Percentiles rank a stretch among this genome's conserved stretches.
Conservation (phyloP, 495 filamentous ascomycete species). For the Tetracladium setigerum region DNA sequence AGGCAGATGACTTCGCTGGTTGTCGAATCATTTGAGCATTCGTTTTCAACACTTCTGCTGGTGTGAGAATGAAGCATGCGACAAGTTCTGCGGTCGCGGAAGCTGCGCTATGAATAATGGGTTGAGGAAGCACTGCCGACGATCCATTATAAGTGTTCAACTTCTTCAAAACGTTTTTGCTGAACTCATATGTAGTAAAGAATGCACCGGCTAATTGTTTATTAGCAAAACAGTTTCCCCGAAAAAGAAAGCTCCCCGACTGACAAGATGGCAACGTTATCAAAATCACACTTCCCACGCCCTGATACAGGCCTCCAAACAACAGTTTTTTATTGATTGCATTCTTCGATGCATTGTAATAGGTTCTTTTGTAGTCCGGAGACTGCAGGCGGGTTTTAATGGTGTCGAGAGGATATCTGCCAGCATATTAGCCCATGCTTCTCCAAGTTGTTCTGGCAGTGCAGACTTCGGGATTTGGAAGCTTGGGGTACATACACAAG, state of each 20-base stretch:
- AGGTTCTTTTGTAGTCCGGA: conserved; percentile 57
- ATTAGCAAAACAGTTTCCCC: conserved; percentile 1
- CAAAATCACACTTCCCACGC: conserved; percentile 80
- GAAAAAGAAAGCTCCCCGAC: conserved; percentile 42
- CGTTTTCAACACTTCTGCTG: conserved; percentile 88
- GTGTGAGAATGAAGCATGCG: conserved; percentile 78
- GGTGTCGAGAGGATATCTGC: conserved; percentile 68
- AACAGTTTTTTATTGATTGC: conserved; percentile 45
- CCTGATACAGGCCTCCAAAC: conserved; percentile 78
- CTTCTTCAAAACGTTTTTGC: conserved; percentile 49
- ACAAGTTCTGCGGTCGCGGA: conserved; percentile 71
- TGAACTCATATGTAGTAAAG: conserved; percentile 81
- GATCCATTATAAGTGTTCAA: conserved; percentile 30
- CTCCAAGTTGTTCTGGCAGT: no score
- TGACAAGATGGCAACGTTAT: conserved; percentile 78
- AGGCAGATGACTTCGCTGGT: conserved; percentile 8
- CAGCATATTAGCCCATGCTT: no score
- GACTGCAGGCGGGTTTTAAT: conserved; percentile 82
- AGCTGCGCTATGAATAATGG: conserved; percentile 60
- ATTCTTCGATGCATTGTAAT: conserved; percentile 45
- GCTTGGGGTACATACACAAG: conserved; percentile 34
- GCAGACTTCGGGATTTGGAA: no score
- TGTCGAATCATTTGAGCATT: conserved; percentile 68
- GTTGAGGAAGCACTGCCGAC: conserved; percentile 43
- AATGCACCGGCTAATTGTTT: conserved; percentile 63